Percentiles rank a stretch among this genome's conserved stretches.
phyloP scores from a whole-genome alignment of 2,329 filamentous ascomycete genomes.

The Aspergillus sclerotialis region DNA sequence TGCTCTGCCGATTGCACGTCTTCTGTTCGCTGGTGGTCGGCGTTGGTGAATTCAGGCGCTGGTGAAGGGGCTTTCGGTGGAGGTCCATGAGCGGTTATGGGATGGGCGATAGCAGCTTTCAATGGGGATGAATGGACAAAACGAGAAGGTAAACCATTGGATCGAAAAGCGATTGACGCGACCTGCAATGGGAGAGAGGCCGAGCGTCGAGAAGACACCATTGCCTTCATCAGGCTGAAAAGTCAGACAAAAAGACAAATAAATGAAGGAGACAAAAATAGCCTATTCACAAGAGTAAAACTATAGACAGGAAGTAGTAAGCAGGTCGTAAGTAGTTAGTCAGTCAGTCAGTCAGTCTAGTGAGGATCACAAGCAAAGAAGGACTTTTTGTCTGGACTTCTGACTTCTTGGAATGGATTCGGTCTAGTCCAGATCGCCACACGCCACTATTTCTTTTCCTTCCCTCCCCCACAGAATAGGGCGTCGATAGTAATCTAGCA shows the following conservation, averaged over 20 bases:
- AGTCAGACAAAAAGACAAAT: constrained; percentile 3
- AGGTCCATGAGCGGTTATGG: constrained; percentile 53
- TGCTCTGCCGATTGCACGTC: constrained; percentile 45
- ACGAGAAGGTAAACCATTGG: constrained; percentile 14
- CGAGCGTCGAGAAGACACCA: constrained; percentile 15
- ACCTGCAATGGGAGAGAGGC: constrained; percentile 13
- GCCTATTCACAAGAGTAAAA: too few relatives aligned
- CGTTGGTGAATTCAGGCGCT: constrained; percentile 41
- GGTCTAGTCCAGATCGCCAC: constrained; percentile 2
- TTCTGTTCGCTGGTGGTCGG: constrained; percentile 41
- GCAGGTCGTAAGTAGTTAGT: too few relatives aligned
- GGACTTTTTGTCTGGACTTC: too few relatives aligned
- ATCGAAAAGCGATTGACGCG: constrained; percentile 9
- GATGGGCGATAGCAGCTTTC: constrained; percentile 48
- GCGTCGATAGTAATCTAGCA: too few relatives aligned
- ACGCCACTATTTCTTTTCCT: constrained; percentile 1
- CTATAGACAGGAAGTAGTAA: too few relatives aligned
- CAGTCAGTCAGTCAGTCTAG: too few relatives aligned
- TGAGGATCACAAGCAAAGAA: too few relatives aligned
- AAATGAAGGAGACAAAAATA: constrained; percentile 4
- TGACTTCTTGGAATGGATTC: too few relatives aligned
- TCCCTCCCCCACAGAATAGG: constrained; percentile 1
- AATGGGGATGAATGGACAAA: constrained; percentile 27
- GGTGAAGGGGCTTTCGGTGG: constrained; percentile 52
- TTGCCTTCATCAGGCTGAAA: constrained; percentile 8